Evolutionary conservation across 495 filamentous ascomycete species (phyloP), one percentile per base, ranked within the genome.

Genomic region (Hypoxylon fragiforme): DNA sequence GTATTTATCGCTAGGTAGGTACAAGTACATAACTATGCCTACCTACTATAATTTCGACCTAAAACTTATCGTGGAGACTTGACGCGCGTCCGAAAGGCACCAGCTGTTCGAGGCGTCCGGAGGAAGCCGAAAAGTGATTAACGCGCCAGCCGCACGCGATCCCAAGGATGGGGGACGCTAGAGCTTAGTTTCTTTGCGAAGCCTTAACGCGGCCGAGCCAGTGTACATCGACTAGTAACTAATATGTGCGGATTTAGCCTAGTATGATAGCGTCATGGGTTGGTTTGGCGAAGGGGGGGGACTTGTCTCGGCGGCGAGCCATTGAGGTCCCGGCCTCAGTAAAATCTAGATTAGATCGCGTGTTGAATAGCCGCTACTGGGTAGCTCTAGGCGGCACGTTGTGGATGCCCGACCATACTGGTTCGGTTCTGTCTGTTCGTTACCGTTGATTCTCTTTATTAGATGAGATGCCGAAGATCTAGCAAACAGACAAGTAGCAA

Each of bases 131-230:
- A 46, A 37, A 57, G 24, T 50, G 43, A 49, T 58, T 40, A 39
- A 57, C 53, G 59, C 44, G 60, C 48, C 54, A 50, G 54, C 54
- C 49, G 59, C 57, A 57, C 48, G 47, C 52, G 58, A 57, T 57
- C 53, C 52, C 52, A 57, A 20, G 43, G 34, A 57, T 49, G 58
- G 48, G 43, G 58, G 41, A 57, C 52, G 58, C 58, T 57, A 57
- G 48, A 22, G 24, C 20, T 48, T 57, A 56, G 52, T 31, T 57
- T 31, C 31, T 39, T 47, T 57, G 48, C 41, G 44, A n/a, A 62
- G 37, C 18, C 30, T 47, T 41, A 24, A 34, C 32, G 35, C 13
- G 13, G 3, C 13, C 24, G 24, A 28, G 14, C 7, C 31, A n/a
- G n/a, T 13, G n/a, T 35, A 9, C 7, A 12, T 9, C n/a, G n/a